Base-by-base conservation (phyloP, 2,329 filamentous ascomycete genomes). In the Gaeumannomyces tritici region DNA sequence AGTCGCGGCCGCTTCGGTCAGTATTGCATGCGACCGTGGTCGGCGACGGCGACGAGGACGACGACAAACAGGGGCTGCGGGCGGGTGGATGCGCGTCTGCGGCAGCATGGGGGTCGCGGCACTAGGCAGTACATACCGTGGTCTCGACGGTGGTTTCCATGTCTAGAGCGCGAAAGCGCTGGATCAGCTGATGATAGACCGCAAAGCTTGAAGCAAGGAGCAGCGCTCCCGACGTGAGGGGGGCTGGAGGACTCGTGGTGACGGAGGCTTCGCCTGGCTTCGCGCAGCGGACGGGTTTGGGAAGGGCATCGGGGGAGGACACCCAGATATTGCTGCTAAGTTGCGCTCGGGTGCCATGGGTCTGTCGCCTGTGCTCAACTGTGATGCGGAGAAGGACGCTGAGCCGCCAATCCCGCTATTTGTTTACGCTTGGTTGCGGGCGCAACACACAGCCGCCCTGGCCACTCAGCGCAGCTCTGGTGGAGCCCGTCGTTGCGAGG, bases 171-270 rank as follows among this genome's bases (percentile, higher is more conserved):
- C 60, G 60, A 35, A 61, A 21, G 54, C 54, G 60, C n/a, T 54
- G 60, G 51, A 61, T 56, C 51, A 61, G 51, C 21, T 61, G 51
- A 42, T 55, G 60, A 42, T 72, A 68, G 63, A 70, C 66, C 63
- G 73, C 65, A 65, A 71, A 70, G 62, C 66, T 70, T 62, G 72
- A 71, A 65, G 72, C 70, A 66, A 76, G 71, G 69, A 76, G 74
- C 72, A 74, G 66, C 63, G 73, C 72, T 71, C 75, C 75, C 57
- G 70, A 63, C 28, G 66, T 66, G 61, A 70, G 68, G 64, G 70
- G 66, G 58, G 69, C 68, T 65, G 70, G 67, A 60, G 67, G 66
- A 68, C 67, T 67, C 68, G 70, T 71, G 60, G 65, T 68, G 68
- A 64, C 63, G 68, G 65, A 55, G 26, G 58, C 42, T 47, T 28